phyloP scores from a whole-genome alignment of 345 rosid genomes.

The Turnera subulata region DNA sequence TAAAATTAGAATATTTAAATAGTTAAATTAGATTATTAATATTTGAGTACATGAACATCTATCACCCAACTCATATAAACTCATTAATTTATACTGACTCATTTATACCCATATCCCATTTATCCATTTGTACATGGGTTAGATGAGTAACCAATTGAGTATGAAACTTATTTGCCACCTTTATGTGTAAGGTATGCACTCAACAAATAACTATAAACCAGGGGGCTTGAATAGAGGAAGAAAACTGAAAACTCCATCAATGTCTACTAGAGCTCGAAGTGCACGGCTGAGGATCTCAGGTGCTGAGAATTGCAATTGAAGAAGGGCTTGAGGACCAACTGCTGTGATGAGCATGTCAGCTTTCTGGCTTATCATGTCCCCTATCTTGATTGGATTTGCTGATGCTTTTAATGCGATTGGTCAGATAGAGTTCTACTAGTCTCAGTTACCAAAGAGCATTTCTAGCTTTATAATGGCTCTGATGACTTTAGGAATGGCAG shows the following conservation, averaged over 20 bases:
- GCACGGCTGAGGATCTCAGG: slow-evolving; percentile 57
- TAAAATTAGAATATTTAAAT: no score
- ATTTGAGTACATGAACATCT: no score
- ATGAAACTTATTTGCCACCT: no score
- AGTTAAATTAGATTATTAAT: no score
- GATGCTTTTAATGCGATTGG: slow-evolving; percentile 71
- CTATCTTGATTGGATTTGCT: slow-evolving; percentile 52
- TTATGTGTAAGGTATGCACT: no score
- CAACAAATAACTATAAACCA: slow-evolving; percentile 44
- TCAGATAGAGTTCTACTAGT: slow-evolving; percentile 69
- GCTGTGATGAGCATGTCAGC: slow-evolving; percentile 42
- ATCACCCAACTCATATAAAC: no score
- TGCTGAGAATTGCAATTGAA: slow-evolving; percentile 10
- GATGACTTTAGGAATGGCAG: slow-evolving; percentile 9
- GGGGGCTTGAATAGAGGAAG: slow-evolving; percentile 78
- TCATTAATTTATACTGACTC: no score
- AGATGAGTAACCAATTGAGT: no score
- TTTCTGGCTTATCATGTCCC: slow-evolving; percentile 67
- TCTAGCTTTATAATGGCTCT: slow-evolving; percentile 51
- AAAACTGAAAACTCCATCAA: slow-evolving; percentile 45
- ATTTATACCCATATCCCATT: no score
- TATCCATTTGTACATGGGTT: no score
- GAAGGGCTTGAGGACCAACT: not conserved
- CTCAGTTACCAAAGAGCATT: slow-evolving; percentile 75
- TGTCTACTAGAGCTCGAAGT: slow-evolving; percentile 54